Percentiles rank a stretch among this genome's conserved stretches.
These are phyloP conservation scores for Sophora flavescens DNA, from an alignment of 306 rosid genomes.

Conservation along the genomic window DNA sequence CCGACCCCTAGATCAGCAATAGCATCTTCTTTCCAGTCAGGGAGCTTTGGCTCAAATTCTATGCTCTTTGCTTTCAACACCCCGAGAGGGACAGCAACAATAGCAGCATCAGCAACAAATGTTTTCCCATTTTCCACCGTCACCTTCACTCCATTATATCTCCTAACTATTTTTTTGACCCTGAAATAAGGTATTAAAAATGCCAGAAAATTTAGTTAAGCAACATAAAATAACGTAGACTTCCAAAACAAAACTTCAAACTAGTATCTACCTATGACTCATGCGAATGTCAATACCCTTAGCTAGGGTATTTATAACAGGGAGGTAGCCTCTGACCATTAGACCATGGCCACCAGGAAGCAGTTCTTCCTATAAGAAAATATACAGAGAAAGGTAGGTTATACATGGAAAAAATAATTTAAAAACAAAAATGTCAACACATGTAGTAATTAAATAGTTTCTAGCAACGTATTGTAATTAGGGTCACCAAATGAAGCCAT, in stretches of 20 bases:
- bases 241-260: constrained; percentile 5
- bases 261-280: constrained; percentile 71
- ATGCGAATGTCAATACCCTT: constrained; percentile 94
- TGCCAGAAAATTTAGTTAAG: constrained; percentile 36
- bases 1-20: constrained; percentile 93
- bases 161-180: constrained; percentile 79
- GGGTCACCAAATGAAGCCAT: constrained; percentile 33
- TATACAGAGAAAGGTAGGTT: constrained; percentile 28
- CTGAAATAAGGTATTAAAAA: constrained; percentile 57
- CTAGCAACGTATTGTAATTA: background rate
- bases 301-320: constrained; percentile 92
- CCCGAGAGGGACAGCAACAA: constrained; percentile 91
- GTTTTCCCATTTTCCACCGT: constrained; percentile 75
- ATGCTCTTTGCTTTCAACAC: constrained; percentile 83
- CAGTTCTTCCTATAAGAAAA: constrained; percentile 76
- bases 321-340: constrained; percentile 94
- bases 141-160: constrained; percentile 83
- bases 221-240: constrained; percentile 25
- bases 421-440: background rate
- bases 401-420: background rate
- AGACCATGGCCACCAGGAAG: constrained; percentile 99
- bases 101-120: constrained; percentile 91
- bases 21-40: constrained; percentile 97
- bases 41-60: constrained; percentile 90
- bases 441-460: background rate